Base-by-base conservation (phyloP, 352 stramenopile genomes). In the Phytopythium kandeliae region DNA sequence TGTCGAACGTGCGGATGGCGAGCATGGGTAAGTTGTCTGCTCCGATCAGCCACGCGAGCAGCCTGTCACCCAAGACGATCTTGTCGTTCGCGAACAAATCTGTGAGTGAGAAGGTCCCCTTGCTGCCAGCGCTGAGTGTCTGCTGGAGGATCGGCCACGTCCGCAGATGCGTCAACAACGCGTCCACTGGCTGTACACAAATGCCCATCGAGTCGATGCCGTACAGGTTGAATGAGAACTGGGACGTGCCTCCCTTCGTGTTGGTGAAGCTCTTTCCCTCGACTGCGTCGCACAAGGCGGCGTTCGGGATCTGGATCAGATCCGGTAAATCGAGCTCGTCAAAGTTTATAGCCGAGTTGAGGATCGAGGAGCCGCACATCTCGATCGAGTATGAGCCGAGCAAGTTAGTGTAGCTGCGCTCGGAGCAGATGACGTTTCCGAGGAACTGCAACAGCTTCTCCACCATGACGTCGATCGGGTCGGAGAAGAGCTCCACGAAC, bases 251-350 rank as follows among this genome's bases (percentile, higher is more conserved):
- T 4, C 55, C 51, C 3, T 59, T 57, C 1, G 75, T 76, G 31
- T 57, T 74, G 30, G 51, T 69, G 62, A 85, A 83, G 1, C 45
- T 11, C 19, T 67, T 59, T 21, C 63, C 73, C 0, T 37, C 59
- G 37, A 80, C 67, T 5, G 68, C 63, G n/a, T 61, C 57, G 60
- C 72, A 86, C 36, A 71, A 75, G 44, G 74, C 62, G 28, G 69
- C 54, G 26, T 73, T 81, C 2, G 75, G 65, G 35, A 86, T 67
- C 37, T 81, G 63, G 2, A 62, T 13, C 51, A 69, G 41, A 21
- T 65, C 45, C 1, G 50, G 33, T 12, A 59, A 36, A 6, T 60
- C 24, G 1, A 42, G 30, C 22, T 48, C 25, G 1, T 54, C 10
- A 10, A 57, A 40, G 33, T 55, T 56, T 16, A 25, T 38, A 26